Base-by-base conservation (phyloP, 768 basidiomycete species). In the Leccinum ochraceum region DNA sequence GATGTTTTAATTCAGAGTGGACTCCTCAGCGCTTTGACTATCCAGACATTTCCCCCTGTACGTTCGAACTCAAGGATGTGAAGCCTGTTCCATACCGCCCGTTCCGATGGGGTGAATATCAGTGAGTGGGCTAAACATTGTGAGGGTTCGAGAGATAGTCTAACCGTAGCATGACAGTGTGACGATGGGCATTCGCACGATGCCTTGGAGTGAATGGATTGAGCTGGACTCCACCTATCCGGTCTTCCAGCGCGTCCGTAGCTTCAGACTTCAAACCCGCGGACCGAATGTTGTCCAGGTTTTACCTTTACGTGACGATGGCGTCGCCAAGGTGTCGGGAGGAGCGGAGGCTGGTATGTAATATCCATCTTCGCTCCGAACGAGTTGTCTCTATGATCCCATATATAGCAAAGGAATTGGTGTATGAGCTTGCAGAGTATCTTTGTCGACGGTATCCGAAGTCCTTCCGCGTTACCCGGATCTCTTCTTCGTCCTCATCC, bases 191-290 rank as follows among this genome's bases (percentile, higher is more conserved):
- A 83, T 87, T 66, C 81, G 84, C 42, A 74, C 68, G 53, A 89
- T 90, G 87, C 77, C 76, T 9, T 91, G 86, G 85, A 79, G 80
- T 44, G 83, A 87, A 56, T 90, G 89, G 89, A 84, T 91, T 51
- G 86, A 90, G 76, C 78, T 89, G 34, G 89, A 89, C 70, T 78
- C 80, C 57, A 75, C 83, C 57, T 88, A 84, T 66, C 68, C 76
- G 17, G 65, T 69, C 20, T 87, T 85, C 67, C 81, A 88, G 67
- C 74, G 73, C 8, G 81, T 91, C 46, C 81, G 83, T 54, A 72
- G 76, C n/a, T 78, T 81, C 59, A 83, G 88, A 48, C 77, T 89
- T 61, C 50, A 56, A 9, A 83, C 80, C 13, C 80, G 83, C 55
- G 83, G 84, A 14, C 70, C 76, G 22, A 75, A 78, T 3, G 79